Evolutionary conservation across 495 filamentous ascomycete species (phyloP), one percentile per base, ranked within the genome.

Genomic region (Aspergillus cavernicola): DNA sequence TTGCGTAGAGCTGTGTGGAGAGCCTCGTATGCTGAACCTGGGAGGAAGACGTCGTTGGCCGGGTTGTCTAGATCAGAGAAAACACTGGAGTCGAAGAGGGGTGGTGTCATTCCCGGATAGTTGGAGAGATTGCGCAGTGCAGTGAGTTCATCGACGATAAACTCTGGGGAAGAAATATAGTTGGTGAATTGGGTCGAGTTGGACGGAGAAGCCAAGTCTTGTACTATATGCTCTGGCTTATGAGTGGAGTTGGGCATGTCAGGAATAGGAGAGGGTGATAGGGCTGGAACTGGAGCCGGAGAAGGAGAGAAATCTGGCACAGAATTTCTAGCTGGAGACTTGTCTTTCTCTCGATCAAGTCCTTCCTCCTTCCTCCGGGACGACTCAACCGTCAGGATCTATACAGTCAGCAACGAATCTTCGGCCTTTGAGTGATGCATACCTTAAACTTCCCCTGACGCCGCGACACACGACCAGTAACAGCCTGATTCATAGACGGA

Each of bases 1-100:
- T 70, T 70, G 20, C 67, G 57, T 19, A 70, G 53, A 0, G 67
- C 56, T 1, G 63, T 68, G 38, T 70, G 67, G 32, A 70, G 62
- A 12, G 66, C 64, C 39, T 68, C 65, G 22, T 68, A 70, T 1
- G 66, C 66, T 2, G 68, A 70, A 4, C 63, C 67, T 4, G 67
- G 67, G 13, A 68, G 48, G 31, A 69, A 69, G 19, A 69, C 58
- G 58, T 66, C 60, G 31, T 67, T 65, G 12, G 55, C 58, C 12
- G 63, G 49, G 38, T 66, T 58, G 4, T 55, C 53, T 19, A 59
- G 60, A 33, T 64, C 62, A 3, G 65, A 66, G 47, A 68, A 46
- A 16, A 46, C 43, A 22, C 43, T 46, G 29, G 43, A 66, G 50
- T 63, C 56, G 39, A 68, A 64, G 0, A 66, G 35, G 13, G 63